These are phyloP conservation scores for Lyophyllum atratum DNA, from an alignment of 768 basidiomycete genomes.

Conservation along the genomic window DNA sequence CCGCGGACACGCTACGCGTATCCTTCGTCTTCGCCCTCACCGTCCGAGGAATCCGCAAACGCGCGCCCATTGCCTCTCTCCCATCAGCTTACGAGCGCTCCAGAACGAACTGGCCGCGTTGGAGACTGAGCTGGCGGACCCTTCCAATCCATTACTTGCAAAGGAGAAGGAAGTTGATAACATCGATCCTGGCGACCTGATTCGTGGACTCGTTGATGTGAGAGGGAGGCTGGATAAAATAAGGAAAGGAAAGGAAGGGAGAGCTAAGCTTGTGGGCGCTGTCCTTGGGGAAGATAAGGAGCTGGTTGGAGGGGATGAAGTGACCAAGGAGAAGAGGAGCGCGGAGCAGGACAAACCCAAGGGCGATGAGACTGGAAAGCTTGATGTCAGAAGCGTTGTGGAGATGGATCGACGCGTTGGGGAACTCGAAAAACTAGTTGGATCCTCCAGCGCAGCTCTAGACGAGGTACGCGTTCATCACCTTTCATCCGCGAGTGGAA, in stretches of 20 bases:
- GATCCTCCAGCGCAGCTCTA: conserved; percentile 73
- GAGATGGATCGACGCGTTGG: conserved; percentile 86
- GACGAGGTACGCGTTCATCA: conserved; percentile 67
- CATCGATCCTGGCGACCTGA: conserved; percentile 73
- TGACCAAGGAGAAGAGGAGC: conserved; percentile 9
- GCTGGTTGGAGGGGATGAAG: conserved; percentile 17
- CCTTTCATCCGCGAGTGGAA: not conserved
- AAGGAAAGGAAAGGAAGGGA: conserved; percentile 62
- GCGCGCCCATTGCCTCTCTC: conserved; percentile 49
- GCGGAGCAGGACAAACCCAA: conserved; percentile 3
- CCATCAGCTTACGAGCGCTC: conserved; percentile 60
- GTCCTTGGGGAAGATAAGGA: conserved; percentile 42
- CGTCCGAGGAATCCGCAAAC: conserved; percentile 36
- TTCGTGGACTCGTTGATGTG: conserved; percentile 77
- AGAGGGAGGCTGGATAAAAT: conserved; percentile 69
- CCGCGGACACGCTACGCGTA: conserved; percentile 65
- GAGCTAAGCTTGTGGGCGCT: conserved; percentile 62
- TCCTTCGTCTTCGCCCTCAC: conserved; percentile 64
- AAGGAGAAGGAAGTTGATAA: conserved; percentile 61
- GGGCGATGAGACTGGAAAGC: conserved; percentile 23
- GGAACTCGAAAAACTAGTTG: conserved; percentile 80
- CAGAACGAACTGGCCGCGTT: conserved; percentile 80
- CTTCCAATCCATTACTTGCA: conserved; percentile 67
- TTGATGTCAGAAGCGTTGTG: conserved; percentile 52
- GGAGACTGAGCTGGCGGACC: conserved; percentile 82